A percentile compares a stretch with the other conserved stretches of the same genome.
Evolutionary conservation across 208 protist genomes (phyloP).

Genomic region (Vickermania ingenoplastis): DNA sequence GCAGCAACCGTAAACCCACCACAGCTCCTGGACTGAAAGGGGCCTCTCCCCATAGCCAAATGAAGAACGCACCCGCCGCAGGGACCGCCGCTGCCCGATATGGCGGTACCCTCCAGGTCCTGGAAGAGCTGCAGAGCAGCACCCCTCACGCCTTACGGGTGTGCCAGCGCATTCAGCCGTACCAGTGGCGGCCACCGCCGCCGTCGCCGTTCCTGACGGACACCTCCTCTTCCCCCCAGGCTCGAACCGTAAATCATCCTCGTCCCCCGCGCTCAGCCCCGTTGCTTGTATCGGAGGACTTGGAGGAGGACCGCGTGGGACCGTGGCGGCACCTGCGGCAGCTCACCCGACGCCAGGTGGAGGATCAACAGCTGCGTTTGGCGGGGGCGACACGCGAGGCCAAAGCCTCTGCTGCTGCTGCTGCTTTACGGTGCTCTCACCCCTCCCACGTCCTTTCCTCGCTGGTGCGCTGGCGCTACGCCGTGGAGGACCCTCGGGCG

Average conservation of each 20-base stretch:
- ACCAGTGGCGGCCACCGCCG: too few relatives aligned
- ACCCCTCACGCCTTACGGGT: conserved; percentile 16
- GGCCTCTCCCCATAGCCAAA: too few relatives aligned
- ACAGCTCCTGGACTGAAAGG: too few relatives aligned
- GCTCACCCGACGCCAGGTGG: not conserved
- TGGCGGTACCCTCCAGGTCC: conserved; percentile 10
- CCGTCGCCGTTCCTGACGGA: too few relatives aligned
- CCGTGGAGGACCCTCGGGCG: conserved; percentile 64
- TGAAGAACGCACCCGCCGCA: too few relatives aligned
- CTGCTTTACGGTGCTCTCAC: not conserved
- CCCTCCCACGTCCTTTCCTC: conserved; percentile 11
- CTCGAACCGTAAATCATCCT: too few relatives aligned
- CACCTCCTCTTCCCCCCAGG: too few relatives aligned
- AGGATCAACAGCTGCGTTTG: not conserved
- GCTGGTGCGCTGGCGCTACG: conserved; percentile 73
- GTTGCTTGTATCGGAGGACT: not conserved
- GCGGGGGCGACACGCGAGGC: not conserved
- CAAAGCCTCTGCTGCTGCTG: not conserved
- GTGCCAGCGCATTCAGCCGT: conserved; percentile 16
- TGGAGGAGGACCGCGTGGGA: not conserved
- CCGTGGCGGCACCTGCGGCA: not conserved
- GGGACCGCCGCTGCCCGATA: too few relatives aligned
- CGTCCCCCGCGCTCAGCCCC: too few relatives aligned
- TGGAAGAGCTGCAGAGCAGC: conserved; percentile 10
- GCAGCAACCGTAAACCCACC: too few relatives aligned